Conservation (phyloP, 306 rosid genomes). For the Quercus berberidifolia region DNA sequence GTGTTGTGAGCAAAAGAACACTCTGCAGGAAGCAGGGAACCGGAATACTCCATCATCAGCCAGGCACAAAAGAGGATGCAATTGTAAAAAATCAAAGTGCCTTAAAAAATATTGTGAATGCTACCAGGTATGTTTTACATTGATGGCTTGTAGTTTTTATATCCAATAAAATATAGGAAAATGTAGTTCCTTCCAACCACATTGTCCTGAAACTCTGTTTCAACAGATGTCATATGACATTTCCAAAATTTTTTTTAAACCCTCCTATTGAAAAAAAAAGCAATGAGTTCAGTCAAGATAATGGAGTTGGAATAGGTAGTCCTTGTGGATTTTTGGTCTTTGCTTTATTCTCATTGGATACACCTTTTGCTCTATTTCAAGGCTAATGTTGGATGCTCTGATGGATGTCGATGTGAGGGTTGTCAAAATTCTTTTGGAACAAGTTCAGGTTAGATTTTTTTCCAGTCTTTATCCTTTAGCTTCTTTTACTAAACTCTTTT, state of each 20-base stretch:
- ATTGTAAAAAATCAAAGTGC: conserved; percentile 37
- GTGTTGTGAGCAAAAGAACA: conserved; percentile 5
- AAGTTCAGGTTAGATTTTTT: conserved; percentile 14
- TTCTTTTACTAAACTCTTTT: not conserved
- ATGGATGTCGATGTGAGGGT: conserved; percentile 26
- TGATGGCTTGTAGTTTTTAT: not conserved
- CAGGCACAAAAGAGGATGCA: conserved; percentile 43
- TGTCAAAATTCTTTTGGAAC: conserved; percentile 37
- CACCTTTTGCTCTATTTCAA: not conserved
- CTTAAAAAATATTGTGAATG: conserved; percentile 30
- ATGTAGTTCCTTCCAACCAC: not conserved
- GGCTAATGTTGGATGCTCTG: conserved; percentile 35
- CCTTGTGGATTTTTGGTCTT: not conserved
- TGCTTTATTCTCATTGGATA: not conserved
- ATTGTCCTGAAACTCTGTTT: not conserved
- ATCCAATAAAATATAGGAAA: not conserved
- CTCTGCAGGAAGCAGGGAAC: conserved; percentile 20
- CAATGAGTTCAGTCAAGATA: not conserved
- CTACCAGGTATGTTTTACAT: conserved; percentile 22
- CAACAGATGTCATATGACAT: not conserved
- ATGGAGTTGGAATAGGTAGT: not conserved
- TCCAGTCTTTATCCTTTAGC: not conserved
- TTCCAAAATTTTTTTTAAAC: not conserved
- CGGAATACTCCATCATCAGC: conserved; percentile 9
- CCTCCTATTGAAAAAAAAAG: not conserved